A percentile compares a stretch with the other conserved stretches of the same genome.
These are phyloP conservation scores for Mortierella sp. DNA, from an alignment of 371 early-diverging fungal genomes.

Conservation along the genomic window DNA sequence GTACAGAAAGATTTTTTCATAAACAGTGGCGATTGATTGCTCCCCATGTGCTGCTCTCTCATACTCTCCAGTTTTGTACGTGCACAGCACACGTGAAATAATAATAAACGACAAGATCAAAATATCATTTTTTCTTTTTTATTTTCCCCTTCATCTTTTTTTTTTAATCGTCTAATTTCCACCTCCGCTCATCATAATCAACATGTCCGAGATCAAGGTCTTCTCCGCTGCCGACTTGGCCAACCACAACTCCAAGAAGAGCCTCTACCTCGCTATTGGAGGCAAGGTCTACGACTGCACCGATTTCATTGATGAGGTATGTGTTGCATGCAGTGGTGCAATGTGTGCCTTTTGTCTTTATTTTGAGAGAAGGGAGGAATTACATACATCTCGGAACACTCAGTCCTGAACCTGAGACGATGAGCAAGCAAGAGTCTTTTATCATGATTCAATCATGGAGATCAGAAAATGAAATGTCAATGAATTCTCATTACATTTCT, in stretches of 20 bases:
- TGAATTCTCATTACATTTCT: neutral
- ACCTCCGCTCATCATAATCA: slow-evolving; percentile 11
- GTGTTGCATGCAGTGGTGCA: neutral
- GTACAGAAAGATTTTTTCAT: slow-evolving; percentile 74
- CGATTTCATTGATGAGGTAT: slow-evolving; percentile 78
- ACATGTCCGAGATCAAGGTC: slow-evolving; percentile 57
- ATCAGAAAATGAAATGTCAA: neutral
- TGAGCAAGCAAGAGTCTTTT: no score
- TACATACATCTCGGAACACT: no score
- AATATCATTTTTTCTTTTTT: neutral
- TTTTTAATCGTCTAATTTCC: slow-evolving; percentile 5
- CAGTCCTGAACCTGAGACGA: no score
- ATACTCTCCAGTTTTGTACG: neutral
- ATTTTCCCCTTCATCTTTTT: neutral
- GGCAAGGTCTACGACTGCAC: slow-evolving; percentile 90
- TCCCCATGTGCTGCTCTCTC: no score
- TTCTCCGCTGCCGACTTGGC: slow-evolving; percentile 72
- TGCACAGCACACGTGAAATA: neutral
- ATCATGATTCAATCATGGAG: neutral
- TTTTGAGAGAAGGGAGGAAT: neutral
- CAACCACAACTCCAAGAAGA: slow-evolving; percentile 64
- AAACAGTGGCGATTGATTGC: neutral
- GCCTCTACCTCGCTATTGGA: slow-evolving; percentile 81
- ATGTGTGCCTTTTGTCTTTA: no score
- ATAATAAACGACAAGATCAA: neutral